Base-by-base conservation (phyloP, 2,329 filamentous ascomycete species). In the Blastomyces emzantsi region DNA sequence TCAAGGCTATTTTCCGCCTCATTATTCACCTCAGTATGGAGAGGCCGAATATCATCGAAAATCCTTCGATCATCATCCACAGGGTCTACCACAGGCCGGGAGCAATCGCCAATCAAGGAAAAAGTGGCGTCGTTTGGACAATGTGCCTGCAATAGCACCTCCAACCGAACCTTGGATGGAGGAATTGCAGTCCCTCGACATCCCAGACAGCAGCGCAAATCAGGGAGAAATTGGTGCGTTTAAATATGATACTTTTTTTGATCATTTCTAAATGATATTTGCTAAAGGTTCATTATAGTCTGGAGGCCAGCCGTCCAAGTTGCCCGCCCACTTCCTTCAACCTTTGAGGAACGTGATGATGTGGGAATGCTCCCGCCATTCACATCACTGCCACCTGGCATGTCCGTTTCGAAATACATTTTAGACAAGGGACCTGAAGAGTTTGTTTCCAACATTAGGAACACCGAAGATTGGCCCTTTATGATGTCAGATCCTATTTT, bases 401-500 rank as follows among this genome's bases (percentile, higher is more conserved):
- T 77, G 59, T 80, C 78, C 47, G 76, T 81, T 3, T 84, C 81
- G 1, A 76, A 79, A 61, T 83, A 83, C 65, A 79, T 81, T 66
- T 76, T 73, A 4, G 66, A 73, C 3, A 73, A 77, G 15, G 78
- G 77, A 63, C 72, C 74, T 1, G 74, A 80, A 22, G 77, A 81
- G 64, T 76, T 77, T 19, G 73, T 77, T 62, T 68, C 79, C 45
- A 78, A 80, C 65, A 77, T 83, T 19, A 73, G 79, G 62, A 76
- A 82, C 64, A 82, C 79, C 0, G 76, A 79, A 47, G 73, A 77
- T 28, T 84, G 82, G 82, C 69, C 77, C 2, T 73, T 74, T n/a
- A 74, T 82, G 60, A 79, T 78, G 67, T 71, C 79, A 61, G 81
- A 83, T 63, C 77, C 81, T 1, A 78, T 81, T 19, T 84, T 83